These are phyloP conservation scores for Chrysanthemum lavandulifolium DNA, from an alignment of 129 eudicot genomes.

Conservation along the genomic window DNA sequence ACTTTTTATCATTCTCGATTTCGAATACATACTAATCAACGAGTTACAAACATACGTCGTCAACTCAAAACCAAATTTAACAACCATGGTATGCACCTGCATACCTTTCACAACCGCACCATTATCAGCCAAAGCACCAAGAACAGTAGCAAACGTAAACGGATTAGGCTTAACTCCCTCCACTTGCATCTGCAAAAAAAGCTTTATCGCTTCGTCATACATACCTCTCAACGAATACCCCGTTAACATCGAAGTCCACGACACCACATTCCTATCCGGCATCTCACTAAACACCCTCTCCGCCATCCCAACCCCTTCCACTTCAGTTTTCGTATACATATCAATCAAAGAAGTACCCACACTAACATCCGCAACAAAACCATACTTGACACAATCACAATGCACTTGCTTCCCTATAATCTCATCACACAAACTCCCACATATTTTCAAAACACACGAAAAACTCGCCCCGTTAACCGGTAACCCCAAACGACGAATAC, in stretches of 20 bases:
- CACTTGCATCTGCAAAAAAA: conserved; percentile 50
- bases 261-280: conserved; percentile 71
- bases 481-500: conserved; percentile 50
- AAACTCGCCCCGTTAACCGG: conserved; percentile 58
- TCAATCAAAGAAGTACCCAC: conserved; percentile 90
- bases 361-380: conserved; percentile 69
- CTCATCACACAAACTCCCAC: conserved; percentile 54
- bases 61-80: conserved; percentile 70
- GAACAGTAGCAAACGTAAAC: conserved; percentile 66
- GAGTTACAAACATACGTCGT: conserved; percentile 67
- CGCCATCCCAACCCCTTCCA: conserved; percentile 44
- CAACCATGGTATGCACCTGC: conserved; percentile 68
- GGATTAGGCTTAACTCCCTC: conserved; percentile 72
- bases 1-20: conserved; percentile 47
- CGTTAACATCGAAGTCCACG: conserved; percentile 91
- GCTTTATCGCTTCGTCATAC: conserved; percentile 41
- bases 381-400: conserved; percentile 61
- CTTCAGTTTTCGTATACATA: conserved; percentile 63
- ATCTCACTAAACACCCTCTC: conserved; percentile 62
- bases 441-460: conserved; percentile 77
- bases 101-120: conserved; percentile 62
- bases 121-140: conserved; percentile 69
- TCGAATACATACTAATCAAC: conserved; percentile 82
- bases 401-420: conserved; percentile 66
- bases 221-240: conserved; percentile 61